Evolutionary conservation across 2,329 filamentous ascomycete species (phyloP), one percentile per base, ranked within the genome.

Genomic region (Dothideomycetes sp.): DNA sequence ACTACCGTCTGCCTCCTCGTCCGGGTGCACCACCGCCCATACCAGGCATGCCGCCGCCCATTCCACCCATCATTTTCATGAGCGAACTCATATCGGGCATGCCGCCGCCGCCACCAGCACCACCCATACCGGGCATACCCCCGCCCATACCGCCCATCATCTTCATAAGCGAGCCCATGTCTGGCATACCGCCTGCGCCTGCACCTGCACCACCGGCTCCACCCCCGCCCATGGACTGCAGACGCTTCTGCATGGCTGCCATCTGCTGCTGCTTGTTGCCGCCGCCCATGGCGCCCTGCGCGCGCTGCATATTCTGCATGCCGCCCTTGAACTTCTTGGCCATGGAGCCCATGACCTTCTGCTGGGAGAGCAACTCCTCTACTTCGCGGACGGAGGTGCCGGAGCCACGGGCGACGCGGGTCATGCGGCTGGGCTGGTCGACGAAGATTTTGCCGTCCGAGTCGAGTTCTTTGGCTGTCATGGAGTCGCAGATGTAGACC

Each of bases 401-500:
- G 4, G 84, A 91, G 0, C 91, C 91, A 38, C 80, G 77, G 0
- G 91, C 91, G 36, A 98, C 81, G 27, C 91, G 76, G 12, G 88
- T 94, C 79, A 96, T 94, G 31, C 91, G 77, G 11, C 83, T 84
- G 1, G 91, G 91, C 57, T 96, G 84, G 16, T 94, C 85, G 42
- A 93, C 76, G 49, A 98, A 89, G 47, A 94, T 77, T 63, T 94
- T 94, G 58, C 91, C 91, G 54, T 98, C 89, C 32, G 83, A 84
- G 60, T 98, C 89, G 15, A 98, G 77, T 59, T 98, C 91, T 57
- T 93, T 93, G 16, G 84, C 77, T 0, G 89, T 96, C 91, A 98
- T 98, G 47, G 82, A 89, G 65, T 98, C 91, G 66, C 88, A 95
- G 44, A 98, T 94, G 66, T 94, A 96, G 51, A 98, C 86, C 91